Evolutionary conservation across 768 basidiomycete genomes (phyloP).

Genomic region (Panaeolus papilionaceus): DNA sequence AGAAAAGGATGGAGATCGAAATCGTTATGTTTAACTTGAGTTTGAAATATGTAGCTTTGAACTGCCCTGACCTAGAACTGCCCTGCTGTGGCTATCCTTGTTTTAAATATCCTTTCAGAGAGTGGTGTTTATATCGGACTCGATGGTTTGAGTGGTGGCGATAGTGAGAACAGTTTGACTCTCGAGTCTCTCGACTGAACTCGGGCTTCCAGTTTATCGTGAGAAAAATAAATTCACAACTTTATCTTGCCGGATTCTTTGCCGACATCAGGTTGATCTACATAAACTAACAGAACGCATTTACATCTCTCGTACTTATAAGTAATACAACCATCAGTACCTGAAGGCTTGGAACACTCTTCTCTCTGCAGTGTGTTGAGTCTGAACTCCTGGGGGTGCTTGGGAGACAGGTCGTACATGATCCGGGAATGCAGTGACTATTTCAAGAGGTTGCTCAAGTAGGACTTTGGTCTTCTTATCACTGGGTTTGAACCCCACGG

Average conservation of each 20-base stretch:
- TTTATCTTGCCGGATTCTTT: background rate
- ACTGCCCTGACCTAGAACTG: background rate
- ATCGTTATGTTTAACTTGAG: background rate
- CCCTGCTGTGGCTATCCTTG: background rate
- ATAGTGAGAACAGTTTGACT: background rate
- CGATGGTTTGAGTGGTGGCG: background rate
- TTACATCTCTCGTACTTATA: no score
- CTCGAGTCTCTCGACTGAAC: background rate
- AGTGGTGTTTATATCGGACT: background rate
- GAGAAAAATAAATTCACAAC: background rate
- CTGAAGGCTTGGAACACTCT: no score
- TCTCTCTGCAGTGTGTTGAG: no score
- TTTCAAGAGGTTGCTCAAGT: no score
- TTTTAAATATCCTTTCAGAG: background rate
- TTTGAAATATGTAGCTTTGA: background rate
- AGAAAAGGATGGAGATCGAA: slow-evolving; percentile 2
- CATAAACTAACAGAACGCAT: no score
- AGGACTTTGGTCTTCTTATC: no score
- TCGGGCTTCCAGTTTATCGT: background rate
- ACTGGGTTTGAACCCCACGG: no score
- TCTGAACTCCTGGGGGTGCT: no score
- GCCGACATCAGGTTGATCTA: no score
- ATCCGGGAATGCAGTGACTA: no score
- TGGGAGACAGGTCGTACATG: no score
- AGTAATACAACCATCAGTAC: no score